phyloP scores from a whole-genome alignment of 2,329 filamentous ascomycete species.

The Sclerotinia glacialis region DNA sequence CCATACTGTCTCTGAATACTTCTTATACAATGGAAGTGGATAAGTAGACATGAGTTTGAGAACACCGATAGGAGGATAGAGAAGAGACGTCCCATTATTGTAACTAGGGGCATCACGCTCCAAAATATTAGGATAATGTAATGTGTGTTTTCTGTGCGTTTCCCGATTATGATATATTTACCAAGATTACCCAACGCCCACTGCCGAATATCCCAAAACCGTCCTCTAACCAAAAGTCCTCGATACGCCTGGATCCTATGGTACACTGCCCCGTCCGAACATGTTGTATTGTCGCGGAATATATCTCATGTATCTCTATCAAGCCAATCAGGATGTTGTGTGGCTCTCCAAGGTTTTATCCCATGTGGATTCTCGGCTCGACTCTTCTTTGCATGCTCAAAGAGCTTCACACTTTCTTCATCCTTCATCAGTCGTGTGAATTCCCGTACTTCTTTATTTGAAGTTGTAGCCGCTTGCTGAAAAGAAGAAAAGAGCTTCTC shows the following conservation, averaged over 20 bases:
- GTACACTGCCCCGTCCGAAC: neutral
- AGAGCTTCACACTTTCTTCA: slow-evolving; percentile 42
- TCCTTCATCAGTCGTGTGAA: slow-evolving; percentile 36
- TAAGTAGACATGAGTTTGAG: too few relatives aligned
- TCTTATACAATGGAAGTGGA: neutral
- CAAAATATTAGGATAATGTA: neutral
- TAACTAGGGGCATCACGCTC: neutral
- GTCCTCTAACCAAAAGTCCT: neutral
- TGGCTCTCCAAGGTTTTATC: slow-evolving; percentile 58
- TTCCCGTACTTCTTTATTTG: slow-evolving; percentile 51
- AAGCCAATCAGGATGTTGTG: slow-evolving; percentile 60
- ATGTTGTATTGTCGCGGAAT: neutral
- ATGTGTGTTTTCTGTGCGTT: neutral
- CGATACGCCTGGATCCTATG: slow-evolving; percentile 2
- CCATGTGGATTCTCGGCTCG: slow-evolving; percentile 53
- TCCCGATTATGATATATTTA: neutral
- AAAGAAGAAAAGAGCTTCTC: slow-evolving; percentile 50
- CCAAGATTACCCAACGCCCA: neutral
- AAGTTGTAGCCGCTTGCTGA: slow-evolving; percentile 47
- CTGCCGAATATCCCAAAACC: neutral
- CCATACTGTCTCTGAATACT: neutral
- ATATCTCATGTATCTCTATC: slow-evolving; percentile 29
- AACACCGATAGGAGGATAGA: too few relatives aligned
- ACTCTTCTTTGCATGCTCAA: slow-evolving; percentile 54
- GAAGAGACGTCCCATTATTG: neutral